Conservation (phyloP, 805 yeast species). For the Candida coleopterorum region DNA sequence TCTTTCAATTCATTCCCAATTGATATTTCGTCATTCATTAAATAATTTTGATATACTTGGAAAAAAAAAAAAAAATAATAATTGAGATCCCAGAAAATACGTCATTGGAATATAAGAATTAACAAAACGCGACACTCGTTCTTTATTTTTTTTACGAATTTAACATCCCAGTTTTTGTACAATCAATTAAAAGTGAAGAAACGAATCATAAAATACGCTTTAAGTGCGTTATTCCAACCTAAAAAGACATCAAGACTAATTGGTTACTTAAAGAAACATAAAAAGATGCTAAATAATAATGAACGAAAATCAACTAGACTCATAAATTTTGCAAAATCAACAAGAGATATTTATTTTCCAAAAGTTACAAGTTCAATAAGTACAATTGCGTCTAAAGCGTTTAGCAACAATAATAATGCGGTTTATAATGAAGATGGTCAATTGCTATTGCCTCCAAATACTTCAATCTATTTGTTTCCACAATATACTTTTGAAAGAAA, state of each 20-base stretch:
- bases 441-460: constrained; percentile 47
- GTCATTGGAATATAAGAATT: too few species aligned
- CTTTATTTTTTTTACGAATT: too few species aligned
- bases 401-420: constrained; percentile 18
- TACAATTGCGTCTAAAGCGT: constrained; percentile 37
- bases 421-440: constrained; percentile 25
- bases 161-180: too few species aligned
- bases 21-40: constrained; percentile 23
- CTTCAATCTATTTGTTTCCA: constrained; percentile 49
- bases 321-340: constrained; percentile 47
- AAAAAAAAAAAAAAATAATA: too few species aligned
- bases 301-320: constrained; percentile 42
- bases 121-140: too few species aligned
- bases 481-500: constrained; percentile 28
- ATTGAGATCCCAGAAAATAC: too few species aligned
- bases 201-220: constrained; percentile 5
- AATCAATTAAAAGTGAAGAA: constrained; percentile 4
- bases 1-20: constrained; percentile 78
- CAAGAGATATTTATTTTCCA: constrained; percentile 57
- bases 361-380: constrained; percentile 43
- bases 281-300: background rate
- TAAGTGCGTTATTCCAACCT: constrained; percentile 2
- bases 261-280: background rate
- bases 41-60: too few species aligned
- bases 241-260: background rate